phyloP scores from a whole-genome alignment of 352 stramenopile species.

The Pythium oligandrum region DNA sequence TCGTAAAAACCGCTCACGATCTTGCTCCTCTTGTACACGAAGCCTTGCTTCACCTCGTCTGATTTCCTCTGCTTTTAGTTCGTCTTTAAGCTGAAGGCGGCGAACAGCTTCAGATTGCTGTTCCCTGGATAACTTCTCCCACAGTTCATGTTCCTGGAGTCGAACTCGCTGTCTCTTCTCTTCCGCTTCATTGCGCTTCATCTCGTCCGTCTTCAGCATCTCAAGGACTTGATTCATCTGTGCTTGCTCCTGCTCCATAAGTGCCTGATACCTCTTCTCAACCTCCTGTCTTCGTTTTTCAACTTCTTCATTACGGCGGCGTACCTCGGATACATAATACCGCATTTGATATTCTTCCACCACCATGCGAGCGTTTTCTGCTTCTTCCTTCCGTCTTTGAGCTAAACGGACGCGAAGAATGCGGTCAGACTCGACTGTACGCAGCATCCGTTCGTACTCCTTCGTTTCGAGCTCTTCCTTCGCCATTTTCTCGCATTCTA shows the following conservation, averaged over 20 bases:
- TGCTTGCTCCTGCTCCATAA: conserved; percentile 24
- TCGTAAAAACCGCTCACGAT: conserved; percentile 13
- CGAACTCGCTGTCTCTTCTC: conserved; percentile 17
- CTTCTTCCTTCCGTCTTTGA: conserved; percentile 28
- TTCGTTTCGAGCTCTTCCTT: conserved; percentile 38
- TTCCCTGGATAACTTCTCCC: conserved; percentile 24
- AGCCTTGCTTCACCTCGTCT: conserved; percentile 4
- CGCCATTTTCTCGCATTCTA: conserved; percentile 34
- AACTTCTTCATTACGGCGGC: conserved; percentile 26
- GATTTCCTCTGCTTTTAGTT: conserved; percentile 14
- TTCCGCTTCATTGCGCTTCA: conserved; percentile 26
- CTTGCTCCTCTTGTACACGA: conserved; percentile 7
- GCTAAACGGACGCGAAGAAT: conserved; percentile 26
- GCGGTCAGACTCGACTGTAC: conserved; percentile 27
- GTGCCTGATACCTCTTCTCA: conserved; percentile 26
- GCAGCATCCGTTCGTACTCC: conserved; percentile 38
- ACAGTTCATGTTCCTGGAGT: conserved; percentile 22
- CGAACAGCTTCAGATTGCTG: conserved; percentile 17
- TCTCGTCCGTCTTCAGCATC: conserved; percentile 22
- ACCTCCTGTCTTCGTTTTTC: conserved; percentile 29
- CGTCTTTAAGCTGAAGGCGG: conserved; percentile 16
- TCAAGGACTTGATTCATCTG: conserved; percentile 20
- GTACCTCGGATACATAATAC: conserved; percentile 40
- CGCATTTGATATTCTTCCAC: conserved; percentile 52
- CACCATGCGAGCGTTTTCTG: conserved; percentile 44